Conservation (phyloP, 75 land plant species). For the Gnetum montanum region DNA sequence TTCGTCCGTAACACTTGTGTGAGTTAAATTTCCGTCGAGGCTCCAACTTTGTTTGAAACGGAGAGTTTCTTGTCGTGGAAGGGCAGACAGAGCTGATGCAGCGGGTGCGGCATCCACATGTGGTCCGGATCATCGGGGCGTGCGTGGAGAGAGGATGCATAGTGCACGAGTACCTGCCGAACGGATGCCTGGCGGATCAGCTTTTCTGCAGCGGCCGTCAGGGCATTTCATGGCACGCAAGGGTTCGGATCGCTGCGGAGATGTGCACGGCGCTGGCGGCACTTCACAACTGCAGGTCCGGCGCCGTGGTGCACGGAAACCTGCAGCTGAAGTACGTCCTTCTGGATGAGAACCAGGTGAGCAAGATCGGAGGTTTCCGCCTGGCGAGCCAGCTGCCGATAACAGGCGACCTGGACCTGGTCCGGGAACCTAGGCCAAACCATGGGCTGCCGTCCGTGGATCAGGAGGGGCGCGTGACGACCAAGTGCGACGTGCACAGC, state of each 20-base stretch:
- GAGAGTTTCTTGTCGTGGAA: background rate
- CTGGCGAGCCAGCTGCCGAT: constrained; percentile 19
- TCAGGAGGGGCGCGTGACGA: constrained; percentile 43
- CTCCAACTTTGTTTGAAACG: background rate
- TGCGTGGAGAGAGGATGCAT: constrained; percentile 54
- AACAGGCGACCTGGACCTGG: constrained; percentile 3
- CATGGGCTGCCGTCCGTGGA: constrained; percentile 69
- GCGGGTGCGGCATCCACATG: constrained; percentile 51
- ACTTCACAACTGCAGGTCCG: constrained; percentile 53
- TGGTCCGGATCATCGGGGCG: constrained; percentile 53
- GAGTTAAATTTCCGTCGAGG: background rate
- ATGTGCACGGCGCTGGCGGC: constrained; percentile 46
- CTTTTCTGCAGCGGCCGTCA: constrained; percentile 34
- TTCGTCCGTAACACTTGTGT: background rate
- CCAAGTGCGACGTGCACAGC: constrained; percentile 64
- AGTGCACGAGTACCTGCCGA: constrained; percentile 53
- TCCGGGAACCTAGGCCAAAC: constrained; percentile 24
- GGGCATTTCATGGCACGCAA: constrained; percentile 47
- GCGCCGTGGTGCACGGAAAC: constrained; percentile 62
- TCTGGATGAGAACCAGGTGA: constrained; percentile 47
- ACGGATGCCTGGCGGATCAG: constrained; percentile 62
- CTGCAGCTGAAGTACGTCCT: constrained; percentile 69
- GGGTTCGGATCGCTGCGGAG: constrained; percentile 50
- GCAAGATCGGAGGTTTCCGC: constrained; percentile 66
- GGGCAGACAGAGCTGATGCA: constrained; percentile 48